A percentile compares a stretch with the other conserved stretches of the same genome.
Conservation (phyloP, 805 yeast species). For the Metschnikowia continentalis region DNA sequence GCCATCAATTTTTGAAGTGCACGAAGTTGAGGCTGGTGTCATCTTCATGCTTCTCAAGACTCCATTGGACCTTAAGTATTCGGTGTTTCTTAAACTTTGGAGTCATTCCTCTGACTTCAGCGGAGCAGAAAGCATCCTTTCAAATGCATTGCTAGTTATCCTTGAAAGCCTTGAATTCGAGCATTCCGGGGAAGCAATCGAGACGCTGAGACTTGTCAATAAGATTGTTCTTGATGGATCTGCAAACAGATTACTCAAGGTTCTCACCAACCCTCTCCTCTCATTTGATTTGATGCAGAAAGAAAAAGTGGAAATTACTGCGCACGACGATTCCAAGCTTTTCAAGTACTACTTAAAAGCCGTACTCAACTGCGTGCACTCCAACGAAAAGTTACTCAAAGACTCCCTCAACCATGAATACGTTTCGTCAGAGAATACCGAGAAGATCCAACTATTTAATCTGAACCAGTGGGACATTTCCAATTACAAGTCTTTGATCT, state of each 20-base stretch:
- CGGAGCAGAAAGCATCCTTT: conserved; percentile 48
- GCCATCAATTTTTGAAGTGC: conserved; percentile 47
- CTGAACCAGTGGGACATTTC: conserved; percentile 48
- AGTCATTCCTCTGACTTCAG: conserved; percentile 52
- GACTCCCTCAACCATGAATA: conserved; percentile 55
- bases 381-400: conserved; percentile 40
- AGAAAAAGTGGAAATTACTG: conserved; percentile 22
- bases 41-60: conserved; percentile 48
- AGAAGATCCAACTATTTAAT: conserved; percentile 38
- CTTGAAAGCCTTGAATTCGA: conserved; percentile 43
- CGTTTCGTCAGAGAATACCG: conserved; percentile 49
- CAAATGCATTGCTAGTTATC: conserved; percentile 61
- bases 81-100: conserved; percentile 70
- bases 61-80: conserved; percentile 29
- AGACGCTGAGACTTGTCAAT: conserved; percentile 48
- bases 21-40: conserved; percentile 70
- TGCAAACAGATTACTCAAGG: conserved; percentile 55
- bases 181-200: conserved; percentile 15
- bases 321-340: conserved; percentile 56
- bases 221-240: conserved; percentile 48
- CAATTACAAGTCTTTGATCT: conserved; percentile 56
- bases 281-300: conserved; percentile 33
- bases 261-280: conserved; percentile 53
- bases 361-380: conserved; percentile 47
- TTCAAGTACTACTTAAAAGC: conserved; percentile 60